These are phyloP conservation scores for Candida verbasci DNA, from an alignment of 805 yeast genomes.

Conservation along the genomic window DNA sequence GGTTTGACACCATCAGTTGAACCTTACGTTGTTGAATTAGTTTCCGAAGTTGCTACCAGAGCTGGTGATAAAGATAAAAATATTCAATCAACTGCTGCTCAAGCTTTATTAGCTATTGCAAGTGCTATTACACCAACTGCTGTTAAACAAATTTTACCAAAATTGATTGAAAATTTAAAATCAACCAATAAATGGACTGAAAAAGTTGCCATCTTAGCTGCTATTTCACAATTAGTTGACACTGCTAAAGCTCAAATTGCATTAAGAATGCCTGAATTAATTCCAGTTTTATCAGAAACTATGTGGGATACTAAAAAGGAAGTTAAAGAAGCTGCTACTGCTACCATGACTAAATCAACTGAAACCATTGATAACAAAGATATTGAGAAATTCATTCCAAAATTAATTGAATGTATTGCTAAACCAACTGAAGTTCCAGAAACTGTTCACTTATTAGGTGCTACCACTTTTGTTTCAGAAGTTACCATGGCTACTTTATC, in stretches of 20 bases:
- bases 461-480: slow-evolving; percentile 98
- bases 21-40: slow-evolving; percentile 85
- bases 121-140: slow-evolving; percentile 87
- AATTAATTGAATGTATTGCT: slow-evolving; percentile 94
- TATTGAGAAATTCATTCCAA: slow-evolving; percentile 98
- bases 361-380: slow-evolving; percentile 99
- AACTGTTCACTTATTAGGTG: slow-evolving; percentile 98
- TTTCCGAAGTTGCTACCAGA: slow-evolving; percentile 64
- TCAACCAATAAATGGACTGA: slow-evolving; percentile 94
- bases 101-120: slow-evolving; percentile 74
- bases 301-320: slow-evolving; percentile 99
- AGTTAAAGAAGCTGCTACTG: slow-evolving; percentile 94
- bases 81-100: slow-evolving; percentile 66
- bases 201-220: slow-evolving; percentile 85
- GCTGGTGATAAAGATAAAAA: slow-evolving; percentile 89
- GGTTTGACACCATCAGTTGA: slow-evolving; percentile 88
- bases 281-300: slow-evolving; percentile 97
- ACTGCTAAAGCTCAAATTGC: slow-evolving; percentile 95
- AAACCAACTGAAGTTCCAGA: slow-evolving; percentile 97
- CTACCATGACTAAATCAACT: slow-evolving; percentile 93
- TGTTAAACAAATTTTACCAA: slow-evolving; percentile 85
- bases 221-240: slow-evolving; percentile 84
- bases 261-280: slow-evolving; percentile 98
- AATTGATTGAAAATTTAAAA: slow-evolving; percentile 62
- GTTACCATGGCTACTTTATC: slow-evolving; percentile 99